These are phyloP conservation scores for Torulaspora maleeae DNA, from an alignment of 805 yeast genomes.

Conservation along the genomic window DNA sequence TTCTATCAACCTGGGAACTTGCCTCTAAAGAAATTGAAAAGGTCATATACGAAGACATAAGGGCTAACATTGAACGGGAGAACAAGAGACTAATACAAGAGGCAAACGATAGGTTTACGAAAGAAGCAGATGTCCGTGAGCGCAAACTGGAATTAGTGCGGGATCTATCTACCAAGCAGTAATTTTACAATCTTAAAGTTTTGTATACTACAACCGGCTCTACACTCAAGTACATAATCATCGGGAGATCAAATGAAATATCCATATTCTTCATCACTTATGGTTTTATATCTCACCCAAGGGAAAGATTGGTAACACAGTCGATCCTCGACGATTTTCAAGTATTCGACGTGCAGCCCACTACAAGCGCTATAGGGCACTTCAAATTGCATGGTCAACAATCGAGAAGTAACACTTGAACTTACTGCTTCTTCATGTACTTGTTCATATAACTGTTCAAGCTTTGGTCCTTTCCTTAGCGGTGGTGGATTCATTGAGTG, in stretches of 20 bases:
- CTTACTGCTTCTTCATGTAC: slow-evolving; percentile 16
- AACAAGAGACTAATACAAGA: slow-evolving; percentile 5
- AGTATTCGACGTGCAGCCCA: slow-evolving; percentile 60
- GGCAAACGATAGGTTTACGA: slow-evolving; percentile 4
- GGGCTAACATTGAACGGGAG: slow-evolving; percentile 17
- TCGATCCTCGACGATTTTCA: slow-evolving; percentile 60
- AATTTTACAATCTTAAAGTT: slow-evolving; percentile 1
- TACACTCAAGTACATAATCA: not conserved
- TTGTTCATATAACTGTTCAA: slow-evolving; percentile 34
- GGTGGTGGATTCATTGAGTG: slow-evolving; percentile 39
- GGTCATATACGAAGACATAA: slow-evolving; percentile 12
- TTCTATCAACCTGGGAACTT: slow-evolving; percentile 31
- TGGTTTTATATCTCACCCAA: slow-evolving; percentile 63
- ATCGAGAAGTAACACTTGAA: slow-evolving; percentile 18
- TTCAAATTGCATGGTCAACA: slow-evolving; percentile 52
- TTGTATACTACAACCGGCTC: slow-evolving; percentile 2
- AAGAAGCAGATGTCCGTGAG: slow-evolving; percentile 1
- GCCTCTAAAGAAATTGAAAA: slow-evolving; percentile 13
- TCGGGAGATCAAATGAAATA: slow-evolving; percentile 18
- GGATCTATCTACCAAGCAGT: not conserved
- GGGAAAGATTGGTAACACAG: slow-evolving; percentile 67
- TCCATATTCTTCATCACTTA: slow-evolving; percentile 39
- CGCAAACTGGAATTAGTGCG: slow-evolving; percentile 1
- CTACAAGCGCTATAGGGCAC: slow-evolving; percentile 62
- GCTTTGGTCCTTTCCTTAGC: slow-evolving; percentile 31